phyloP scores from a whole-genome alignment of 345 rosid genomes.

The Melastoma malabathricum region DNA sequence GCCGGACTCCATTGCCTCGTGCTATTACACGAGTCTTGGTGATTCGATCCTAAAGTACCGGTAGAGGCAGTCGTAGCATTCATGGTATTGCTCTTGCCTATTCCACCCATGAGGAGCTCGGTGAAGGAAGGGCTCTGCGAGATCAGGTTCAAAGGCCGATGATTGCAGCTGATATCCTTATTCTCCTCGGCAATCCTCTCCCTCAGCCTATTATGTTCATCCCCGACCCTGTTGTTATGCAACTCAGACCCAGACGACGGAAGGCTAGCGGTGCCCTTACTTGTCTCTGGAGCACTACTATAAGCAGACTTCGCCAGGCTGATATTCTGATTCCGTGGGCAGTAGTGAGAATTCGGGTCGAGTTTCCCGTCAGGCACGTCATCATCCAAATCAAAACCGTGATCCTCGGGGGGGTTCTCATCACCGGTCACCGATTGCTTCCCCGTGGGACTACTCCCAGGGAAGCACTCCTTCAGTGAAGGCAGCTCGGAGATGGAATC shows the following conservation, averaged over 20 bases:
- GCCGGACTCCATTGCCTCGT: constrained; percentile 43
- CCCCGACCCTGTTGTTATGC: constrained; percentile 34
- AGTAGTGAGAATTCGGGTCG: constrained; percentile 19
- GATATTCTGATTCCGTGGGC: constrained; percentile 42
- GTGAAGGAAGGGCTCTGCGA: constrained; percentile 55
- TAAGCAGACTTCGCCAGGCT: constrained; percentile 78
- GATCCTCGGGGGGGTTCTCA: constrained; percentile 16
- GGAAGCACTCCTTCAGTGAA: constrained; percentile 48
- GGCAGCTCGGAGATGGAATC: constrained; percentile 86
- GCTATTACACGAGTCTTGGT: constrained; percentile 23
- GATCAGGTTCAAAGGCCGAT: constrained; percentile 17
- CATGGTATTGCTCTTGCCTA: constrained; percentile 15
- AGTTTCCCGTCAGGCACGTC: constrained; percentile 35
- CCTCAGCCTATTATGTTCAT: constrained; percentile 58
- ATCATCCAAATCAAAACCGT: constrained; percentile 41
- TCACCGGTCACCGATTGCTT: constrained; percentile 34
- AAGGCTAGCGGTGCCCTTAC: constrained; percentile 79
- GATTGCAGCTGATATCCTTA: constrained; percentile 15
- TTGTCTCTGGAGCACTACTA: constrained; percentile 87
- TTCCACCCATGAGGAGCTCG: constrained; percentile 68
- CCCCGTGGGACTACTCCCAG: constrained; percentile 30
- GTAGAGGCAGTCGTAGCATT: background rate
- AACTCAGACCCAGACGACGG: constrained; percentile 64
- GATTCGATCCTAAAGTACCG: constrained; percentile 29
- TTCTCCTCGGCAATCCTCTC: constrained; percentile 76